Evolutionary conservation across 2,329 filamentous ascomycete genomes (phyloP), one percentile per base, ranked within the genome.

Genomic region (Didymosphaeria variabile): DNA sequence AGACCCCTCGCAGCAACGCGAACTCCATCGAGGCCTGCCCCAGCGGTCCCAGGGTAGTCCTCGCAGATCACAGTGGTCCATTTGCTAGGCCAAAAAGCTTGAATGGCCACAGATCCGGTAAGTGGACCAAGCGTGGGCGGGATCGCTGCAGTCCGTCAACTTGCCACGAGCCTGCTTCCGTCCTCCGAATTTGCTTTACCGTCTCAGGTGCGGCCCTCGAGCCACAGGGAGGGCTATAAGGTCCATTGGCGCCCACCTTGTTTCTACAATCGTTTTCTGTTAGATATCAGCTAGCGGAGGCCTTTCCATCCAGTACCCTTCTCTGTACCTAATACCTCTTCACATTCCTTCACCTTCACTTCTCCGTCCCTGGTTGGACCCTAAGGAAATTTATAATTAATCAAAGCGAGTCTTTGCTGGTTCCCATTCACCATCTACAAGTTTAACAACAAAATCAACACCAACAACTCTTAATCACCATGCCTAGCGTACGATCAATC

Each of bases 361-460:
- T 77, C 71, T 67, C 67, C 63, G 76, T 79, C 76, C 76, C 76
- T 79, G 76, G 76, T 75, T 79, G 76, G 76, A 79, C 76, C 69
- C 67, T 67, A 65, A 64, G 69, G 63, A 71, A 68, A 68, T 72
- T 74, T 69, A 69, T 76, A 77, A 75, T 77, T 61, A 69, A 69
- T 69, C 73, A 76, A 75, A 78, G 71, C 75, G 63, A 75, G 73
- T 70, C 72, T 76, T 77, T 78, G 75, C 74, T 77, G 71, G 73
- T 61, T 60, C 63, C 72, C 70, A 55, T 62, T 74, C 70, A 55
- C 68, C 70, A 29, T 64, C 61, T 47, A 40, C 38, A 62, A 64
- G 54, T 49, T 61, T 56, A 61, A 60, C 58, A 23, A 36, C 59
- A 21, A 45, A 59, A 64, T 59, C 58, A 63, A 68, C 57, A 67